phyloP scores from a whole-genome alignment of 352 stramenopile genomes.

The Synura sp. region DNA sequence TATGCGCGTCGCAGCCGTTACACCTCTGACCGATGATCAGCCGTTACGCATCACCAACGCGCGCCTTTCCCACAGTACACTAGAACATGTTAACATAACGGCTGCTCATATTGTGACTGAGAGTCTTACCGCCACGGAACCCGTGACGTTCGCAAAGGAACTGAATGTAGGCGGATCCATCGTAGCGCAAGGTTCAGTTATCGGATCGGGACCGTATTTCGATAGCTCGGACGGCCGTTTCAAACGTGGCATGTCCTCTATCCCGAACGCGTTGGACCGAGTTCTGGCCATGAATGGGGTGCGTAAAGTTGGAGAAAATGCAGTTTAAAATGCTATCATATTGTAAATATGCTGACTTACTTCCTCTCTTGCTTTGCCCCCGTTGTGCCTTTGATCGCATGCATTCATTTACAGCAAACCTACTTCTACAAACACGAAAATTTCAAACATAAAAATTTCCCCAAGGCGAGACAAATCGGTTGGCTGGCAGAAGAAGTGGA shows the following conservation, averaged over 20 bases:
- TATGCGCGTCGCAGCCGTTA: too few relatives aligned
- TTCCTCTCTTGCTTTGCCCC: too few relatives aligned
- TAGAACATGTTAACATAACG: too few relatives aligned
- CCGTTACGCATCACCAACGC: too few relatives aligned
- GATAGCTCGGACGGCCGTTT: background rate
- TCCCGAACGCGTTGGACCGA: background rate
- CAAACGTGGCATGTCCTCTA: background rate
- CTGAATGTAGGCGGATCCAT: background rate
- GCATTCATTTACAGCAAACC: too few relatives aligned
- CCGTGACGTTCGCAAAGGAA: background rate
- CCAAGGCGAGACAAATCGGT: background rate
- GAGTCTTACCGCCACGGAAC: background rate
- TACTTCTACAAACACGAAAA: background rate
- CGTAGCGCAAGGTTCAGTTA: background rate
- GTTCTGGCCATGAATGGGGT: background rate
- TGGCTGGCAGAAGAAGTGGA: constrained; percentile 14
- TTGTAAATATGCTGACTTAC: background rate
- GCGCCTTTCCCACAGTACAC: too few relatives aligned
- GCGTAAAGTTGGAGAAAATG: background rate
- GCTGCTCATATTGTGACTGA: too few relatives aligned
- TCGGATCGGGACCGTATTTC: background rate
- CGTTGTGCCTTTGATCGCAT: too few relatives aligned
- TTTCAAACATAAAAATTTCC: background rate
- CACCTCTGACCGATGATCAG: too few relatives aligned
- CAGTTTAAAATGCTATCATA: background rate